Evolutionary conservation across 352 stramenopile genomes (phyloP).

Genomic region (Phytophthora nicotianae): DNA sequence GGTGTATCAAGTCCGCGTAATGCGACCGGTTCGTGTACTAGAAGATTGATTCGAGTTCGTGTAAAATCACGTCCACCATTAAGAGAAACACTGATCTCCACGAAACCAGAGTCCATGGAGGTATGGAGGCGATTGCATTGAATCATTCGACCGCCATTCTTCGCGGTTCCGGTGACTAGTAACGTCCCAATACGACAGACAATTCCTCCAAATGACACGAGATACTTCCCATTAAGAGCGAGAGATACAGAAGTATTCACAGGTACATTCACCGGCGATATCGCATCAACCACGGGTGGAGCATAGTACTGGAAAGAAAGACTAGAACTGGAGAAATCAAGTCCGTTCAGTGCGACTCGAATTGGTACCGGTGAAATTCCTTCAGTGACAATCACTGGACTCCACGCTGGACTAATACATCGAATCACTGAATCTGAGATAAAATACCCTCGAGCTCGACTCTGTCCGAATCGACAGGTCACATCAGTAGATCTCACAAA

Average conservation of each 20-base stretch:
- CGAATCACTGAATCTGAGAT: slow-evolving; percentile 27
- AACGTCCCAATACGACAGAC: slow-evolving; percentile 27
- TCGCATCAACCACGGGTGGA: slow-evolving; percentile 17
- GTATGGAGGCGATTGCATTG: slow-evolving; percentile 9
- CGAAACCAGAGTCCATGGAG: not conserved
- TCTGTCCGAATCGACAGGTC: slow-evolving; percentile 39
- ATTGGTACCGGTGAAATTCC: slow-evolving; percentile 22
- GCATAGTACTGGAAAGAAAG: slow-evolving; percentile 39
- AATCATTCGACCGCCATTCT: slow-evolving; percentile 23
- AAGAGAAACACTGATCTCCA: slow-evolving; percentile 39
- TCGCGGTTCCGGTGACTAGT: slow-evolving; percentile 20
- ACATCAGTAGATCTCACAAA: slow-evolving; percentile 26
- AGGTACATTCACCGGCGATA: slow-evolving; percentile 21
- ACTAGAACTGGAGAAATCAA: slow-evolving; percentile 38
- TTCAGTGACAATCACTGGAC: slow-evolving; percentile 4
- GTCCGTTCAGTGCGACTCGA: slow-evolving; percentile 31
- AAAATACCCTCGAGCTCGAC: slow-evolving; percentile 18
- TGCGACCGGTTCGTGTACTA: slow-evolving; percentile 28
- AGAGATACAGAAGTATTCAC: slow-evolving; percentile 24
- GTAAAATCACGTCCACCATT: slow-evolving; percentile 48
- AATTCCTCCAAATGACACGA: slow-evolving; percentile 34
- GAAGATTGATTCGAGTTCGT: slow-evolving; percentile 7
- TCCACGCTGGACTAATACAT: slow-evolving; percentile 47
- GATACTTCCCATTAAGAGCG: slow-evolving; percentile 25
- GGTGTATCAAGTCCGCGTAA: slow-evolving; percentile 25